Conservation (phyloP, 176 grass and related monocot genomes). For the Stipa capillata region DNA sequence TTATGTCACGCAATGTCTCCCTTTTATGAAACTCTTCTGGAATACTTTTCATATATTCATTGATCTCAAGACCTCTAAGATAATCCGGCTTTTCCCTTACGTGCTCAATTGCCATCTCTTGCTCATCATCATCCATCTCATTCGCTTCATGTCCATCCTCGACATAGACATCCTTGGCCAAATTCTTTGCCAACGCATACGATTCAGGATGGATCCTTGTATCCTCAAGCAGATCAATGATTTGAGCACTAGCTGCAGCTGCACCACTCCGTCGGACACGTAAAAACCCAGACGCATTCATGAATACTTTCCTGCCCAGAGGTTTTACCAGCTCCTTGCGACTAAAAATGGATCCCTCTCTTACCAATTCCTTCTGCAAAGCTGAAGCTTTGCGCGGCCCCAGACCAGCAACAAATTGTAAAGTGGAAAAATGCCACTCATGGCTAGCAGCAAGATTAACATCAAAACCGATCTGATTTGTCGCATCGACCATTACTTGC, state of each 20-base stretch:
- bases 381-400: slow-evolving; percentile 82
- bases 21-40: slow-evolving; percentile 44
- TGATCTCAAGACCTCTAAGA: slow-evolving; percentile 34
- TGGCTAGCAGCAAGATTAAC: slow-evolving; percentile 95
- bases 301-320: slow-evolving; percentile 88
- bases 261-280: slow-evolving; percentile 72
- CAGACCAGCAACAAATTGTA: slow-evolving; percentile 87
- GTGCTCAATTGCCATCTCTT: slow-evolving; percentile 84
- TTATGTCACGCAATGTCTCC: slow-evolving; percentile 58
- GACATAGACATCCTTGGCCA: slow-evolving; percentile 73
- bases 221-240: slow-evolving; percentile 94
- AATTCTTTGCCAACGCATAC: slow-evolving; percentile 74
- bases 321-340: slow-evolving; percentile 80
- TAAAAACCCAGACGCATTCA: slow-evolving; percentile 82
- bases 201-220: slow-evolving; percentile 99
- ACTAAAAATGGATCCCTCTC: slow-evolving; percentile 78
- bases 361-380: slow-evolving; percentile 81
- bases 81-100: slow-evolving; percentile 35
- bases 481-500: slow-evolving; percentile 94
- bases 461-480: slow-evolving; percentile 87
- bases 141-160: slow-evolving; percentile 51
- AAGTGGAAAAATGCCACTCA: slow-evolving; percentile 94
- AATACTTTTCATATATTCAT: slow-evolving; percentile 66
- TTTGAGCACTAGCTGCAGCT: slow-evolving; percentile 62
- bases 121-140: slow-evolving; percentile 76